Base-by-base conservation (phyloP, 306 rosid genomes). In the Ormosia semicastrata region DNA sequence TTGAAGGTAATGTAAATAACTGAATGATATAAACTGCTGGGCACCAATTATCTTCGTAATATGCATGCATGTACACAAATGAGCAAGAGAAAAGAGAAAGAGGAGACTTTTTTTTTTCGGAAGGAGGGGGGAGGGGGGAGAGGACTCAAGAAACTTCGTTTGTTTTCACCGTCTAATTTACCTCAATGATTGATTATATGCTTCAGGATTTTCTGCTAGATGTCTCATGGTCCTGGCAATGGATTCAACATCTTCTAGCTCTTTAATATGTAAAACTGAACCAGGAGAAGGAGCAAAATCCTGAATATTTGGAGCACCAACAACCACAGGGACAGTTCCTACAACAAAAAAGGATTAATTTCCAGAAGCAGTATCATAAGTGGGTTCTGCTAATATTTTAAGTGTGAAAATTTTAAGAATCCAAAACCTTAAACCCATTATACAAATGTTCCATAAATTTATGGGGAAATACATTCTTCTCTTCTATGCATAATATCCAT, bases 281-380 rank as follows among this genome's bases (percentile, higher is more conserved):
- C 90, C 86, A 46, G 88, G 87, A 72, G 85, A 84, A 79, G 99
- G 99, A 66, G 97, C 90, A 68, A 87, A 95, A 29, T 95, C 99
- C 86, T 87, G 88, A 88, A 93, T 93, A 78, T 95, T 95, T 66
- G 99, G 97, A 84, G 99, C 90, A 56, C 99, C 99, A 78, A 95
- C 85, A 70, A 93, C 97, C 84, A 95, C 97, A 29, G 99, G 98
- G 60, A 95, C 71, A 50, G 97, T 64, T 87, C 99, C 99, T 95
- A 75, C 40, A 63, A 52, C 24, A 75, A 65, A 43, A 59, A 41
- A 53, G 58, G 13, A 71, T 84, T 68, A 78, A 75, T 83, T 82
- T 86, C 70, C 39, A 73, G 58, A 34, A 32, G 66, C 44, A 66
- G 81, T 44, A 77, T 6, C 60, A 24, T 58, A 57, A 58, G 54